phyloP scores from a whole-genome alignment of 2,329 filamentous ascomycete genomes.

The Colletotrichum viniferum region DNA sequence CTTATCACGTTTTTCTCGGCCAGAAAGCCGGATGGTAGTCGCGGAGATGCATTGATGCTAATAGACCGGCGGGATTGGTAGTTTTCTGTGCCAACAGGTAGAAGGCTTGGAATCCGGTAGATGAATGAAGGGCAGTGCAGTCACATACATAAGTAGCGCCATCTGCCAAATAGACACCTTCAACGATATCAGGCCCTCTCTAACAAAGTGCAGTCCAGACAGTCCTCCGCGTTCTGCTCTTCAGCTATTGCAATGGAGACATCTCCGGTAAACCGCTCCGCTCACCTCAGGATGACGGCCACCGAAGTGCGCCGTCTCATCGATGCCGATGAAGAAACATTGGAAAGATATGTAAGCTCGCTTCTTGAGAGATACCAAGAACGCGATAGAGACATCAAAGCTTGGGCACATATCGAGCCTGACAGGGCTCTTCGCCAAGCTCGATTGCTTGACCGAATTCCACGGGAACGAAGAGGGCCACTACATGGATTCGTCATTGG shows the following conservation, averaged over 20 bases:
- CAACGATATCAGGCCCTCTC: background rate
- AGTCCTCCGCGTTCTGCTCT: background rate
- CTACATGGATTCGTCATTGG: conserved; percentile 61
- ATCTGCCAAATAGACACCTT: background rate
- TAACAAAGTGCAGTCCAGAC: background rate
- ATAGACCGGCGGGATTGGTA: background rate
- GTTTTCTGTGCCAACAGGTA: background rate
- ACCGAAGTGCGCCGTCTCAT: background rate
- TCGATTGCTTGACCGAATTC: conserved; percentile 51
- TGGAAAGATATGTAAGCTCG: conserved; percentile 51
- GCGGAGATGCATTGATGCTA: background rate
- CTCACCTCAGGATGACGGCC: background rate
- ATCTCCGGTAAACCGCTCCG: background rate
- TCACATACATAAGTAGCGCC: background rate
- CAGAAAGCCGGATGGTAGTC: background rate
- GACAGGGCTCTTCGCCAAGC: conserved; percentile 53
- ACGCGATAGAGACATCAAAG: conserved; percentile 48
- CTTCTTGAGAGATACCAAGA: conserved; percentile 48
- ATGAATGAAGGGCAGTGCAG: background rate
- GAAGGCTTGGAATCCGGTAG: background rate
- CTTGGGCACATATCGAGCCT: conserved; percentile 53
- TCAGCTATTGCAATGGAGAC: background rate
- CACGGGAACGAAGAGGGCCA: conserved; percentile 50
- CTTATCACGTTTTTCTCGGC: background rate
- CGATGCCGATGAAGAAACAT: conserved; percentile 40